These are phyloP conservation scores for Nyssa sinensis DNA, from an alignment of 148 eudicot species.

Conservation along the genomic window DNA sequence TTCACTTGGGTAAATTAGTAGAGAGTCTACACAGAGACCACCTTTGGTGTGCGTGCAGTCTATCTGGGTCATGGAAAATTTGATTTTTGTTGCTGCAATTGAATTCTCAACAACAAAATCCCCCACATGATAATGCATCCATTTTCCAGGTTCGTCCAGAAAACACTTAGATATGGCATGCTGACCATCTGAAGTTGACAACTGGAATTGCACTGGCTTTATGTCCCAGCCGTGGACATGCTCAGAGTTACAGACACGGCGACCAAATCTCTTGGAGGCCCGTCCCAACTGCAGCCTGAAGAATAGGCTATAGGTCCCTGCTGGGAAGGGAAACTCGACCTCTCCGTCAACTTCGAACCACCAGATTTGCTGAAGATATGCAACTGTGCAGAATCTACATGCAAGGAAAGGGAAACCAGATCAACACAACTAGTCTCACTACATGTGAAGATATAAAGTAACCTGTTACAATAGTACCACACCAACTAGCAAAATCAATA, in stretches of 20 bases:
- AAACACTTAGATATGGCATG: constrained; percentile 48
- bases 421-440: neutral
- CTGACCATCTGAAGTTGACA: constrained; percentile 57
- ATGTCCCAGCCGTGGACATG: constrained; percentile 71
- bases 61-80: constrained; percentile 82
- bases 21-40: constrained; percentile 73
- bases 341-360: constrained; percentile 81
- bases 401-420: neutral
- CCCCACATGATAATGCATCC: constrained; percentile 67
- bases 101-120: constrained; percentile 55
- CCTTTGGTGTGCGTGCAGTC: constrained; percentile 91
- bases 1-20: constrained; percentile 54
- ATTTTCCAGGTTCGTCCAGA: constrained; percentile 55
- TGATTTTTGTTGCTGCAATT: constrained; percentile 28
- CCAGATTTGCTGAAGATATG: constrained; percentile 86
- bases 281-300: constrained; percentile 70
- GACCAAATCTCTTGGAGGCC: constrained; percentile 46
- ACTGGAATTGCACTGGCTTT: constrained; percentile 68
- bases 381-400: constrained; percentile 49
- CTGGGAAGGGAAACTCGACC: constrained; percentile 69
- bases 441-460: neutral
- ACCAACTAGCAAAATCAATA: neutral
- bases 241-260: constrained; percentile 43
- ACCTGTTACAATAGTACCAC: neutral
- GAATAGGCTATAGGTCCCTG: constrained; percentile 66